These are phyloP conservation scores for Talaromyces adpressus DNA, from an alignment of 495 filamentous ascomycete genomes.

Conservation along the genomic window DNA sequence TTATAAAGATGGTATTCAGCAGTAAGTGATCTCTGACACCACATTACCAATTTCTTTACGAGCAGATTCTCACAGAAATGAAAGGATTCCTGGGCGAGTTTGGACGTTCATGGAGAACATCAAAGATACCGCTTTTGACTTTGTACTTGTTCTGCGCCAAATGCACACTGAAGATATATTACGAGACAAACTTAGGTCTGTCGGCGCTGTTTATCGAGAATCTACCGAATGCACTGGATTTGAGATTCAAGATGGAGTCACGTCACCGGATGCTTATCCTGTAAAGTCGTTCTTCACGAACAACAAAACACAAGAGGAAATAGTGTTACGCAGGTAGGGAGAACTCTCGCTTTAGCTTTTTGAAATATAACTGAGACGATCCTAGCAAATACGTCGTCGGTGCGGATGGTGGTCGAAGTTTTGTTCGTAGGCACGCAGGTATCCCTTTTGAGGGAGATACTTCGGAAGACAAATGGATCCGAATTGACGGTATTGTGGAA, in stretches of 20 bases:
- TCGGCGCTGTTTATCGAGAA: neutral
- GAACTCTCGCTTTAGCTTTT: neutral
- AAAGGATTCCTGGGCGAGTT: neutral
- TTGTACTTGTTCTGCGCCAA: neutral
- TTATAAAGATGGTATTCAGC: neutral
- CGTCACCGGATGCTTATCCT: neutral
- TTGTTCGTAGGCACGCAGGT: slow-evolving; percentile 29
- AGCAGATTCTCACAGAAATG: neutral
- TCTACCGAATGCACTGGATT: neutral
- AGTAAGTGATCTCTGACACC: neutral
- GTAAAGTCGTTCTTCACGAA: neutral
- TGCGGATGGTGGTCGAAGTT: slow-evolving; percentile 39
- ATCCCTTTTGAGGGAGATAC: slow-evolving; percentile 39
- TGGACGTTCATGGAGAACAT: neutral
- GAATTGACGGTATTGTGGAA: slow-evolving; percentile 41
- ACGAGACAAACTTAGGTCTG: neutral
- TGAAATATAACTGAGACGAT: neutral
- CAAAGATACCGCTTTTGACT: neutral
- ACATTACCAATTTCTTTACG: neutral
- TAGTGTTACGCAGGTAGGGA: neutral
- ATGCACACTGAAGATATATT: neutral
- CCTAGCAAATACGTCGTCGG: slow-evolving; percentile 19
- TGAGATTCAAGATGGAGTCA: neutral
- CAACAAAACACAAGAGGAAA: neutral
- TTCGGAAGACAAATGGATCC: slow-evolving; percentile 38